Percentiles rank a stretch among this genome's conserved stretches.
Evolutionary conservation across 2,329 filamentous ascomycete genomes (phyloP).

Genomic region (Claviceps arundinis): DNA sequence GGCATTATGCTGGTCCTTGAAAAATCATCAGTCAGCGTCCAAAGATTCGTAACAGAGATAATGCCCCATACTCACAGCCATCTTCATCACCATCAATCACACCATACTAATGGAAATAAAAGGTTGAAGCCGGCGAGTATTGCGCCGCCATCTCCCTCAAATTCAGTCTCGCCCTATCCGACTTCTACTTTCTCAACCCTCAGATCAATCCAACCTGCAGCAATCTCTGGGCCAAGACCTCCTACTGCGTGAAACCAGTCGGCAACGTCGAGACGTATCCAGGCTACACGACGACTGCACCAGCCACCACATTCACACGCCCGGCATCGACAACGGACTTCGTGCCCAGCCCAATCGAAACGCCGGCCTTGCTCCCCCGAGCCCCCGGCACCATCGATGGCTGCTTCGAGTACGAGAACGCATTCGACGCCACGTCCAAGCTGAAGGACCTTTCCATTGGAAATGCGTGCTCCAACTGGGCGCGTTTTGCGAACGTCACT

Average conservation of each 20-base stretch:
- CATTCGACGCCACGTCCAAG: not conserved
- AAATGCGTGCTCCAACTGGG: not conserved
- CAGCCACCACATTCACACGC: not conserved
- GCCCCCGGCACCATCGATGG: not conserved
- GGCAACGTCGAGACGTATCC: not conserved
- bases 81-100: no score
- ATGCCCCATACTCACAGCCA: no score
- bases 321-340: not conserved
- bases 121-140: not conserved
- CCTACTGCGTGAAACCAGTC: not conserved
- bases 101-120: not conserved
- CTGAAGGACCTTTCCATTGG: not conserved
- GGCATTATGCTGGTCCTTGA: no score
- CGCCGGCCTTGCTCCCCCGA: not conserved
- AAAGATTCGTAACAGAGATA: no score
- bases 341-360: not conserved
- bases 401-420: not conserved
- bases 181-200: constrained; percentile 27
- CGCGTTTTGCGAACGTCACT: not conserved
- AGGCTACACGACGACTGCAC: not conserved
- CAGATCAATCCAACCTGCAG: not conserved
- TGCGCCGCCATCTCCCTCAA: not conserved
- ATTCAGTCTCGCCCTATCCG: constrained; percentile 24
- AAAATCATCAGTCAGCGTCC: no score
- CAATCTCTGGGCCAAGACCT: not conserved